Evolutionary conservation across 352 stramenopile species (phyloP), one percentile per base, ranked within the genome.

Genomic region (Globisporangium paddicum): DNA sequence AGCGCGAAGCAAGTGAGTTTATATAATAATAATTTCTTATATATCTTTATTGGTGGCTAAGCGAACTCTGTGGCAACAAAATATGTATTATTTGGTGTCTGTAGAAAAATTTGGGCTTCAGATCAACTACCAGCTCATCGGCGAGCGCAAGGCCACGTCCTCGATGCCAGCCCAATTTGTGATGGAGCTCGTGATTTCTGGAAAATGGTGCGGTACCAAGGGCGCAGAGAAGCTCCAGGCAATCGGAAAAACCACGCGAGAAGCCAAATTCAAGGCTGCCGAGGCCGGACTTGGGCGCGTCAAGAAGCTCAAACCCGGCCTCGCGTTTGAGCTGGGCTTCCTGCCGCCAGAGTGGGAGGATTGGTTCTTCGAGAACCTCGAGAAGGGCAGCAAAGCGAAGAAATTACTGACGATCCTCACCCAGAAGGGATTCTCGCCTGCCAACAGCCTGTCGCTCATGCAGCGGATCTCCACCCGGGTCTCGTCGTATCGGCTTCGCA

Each of bases 191-290:
- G 63, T 62, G 35, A 68, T 91, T 19, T 48, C 67, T 8, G 73
- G 77, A 18, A 84, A 87, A 64, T 84, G 71, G 41, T 84, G 78
- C 42, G 38, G 77, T 1, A 51, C 72, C 0, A 69, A 60, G 9
- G 67, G 72, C n/a, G 46, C 50, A 34, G 66, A 77, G 49, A 68
- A 44, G 25, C 62, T 90, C 2, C 70, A 79, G 58, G 67, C 66
- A 1, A 55, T 73, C 3, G 80, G 80, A 0, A 80, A 72, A 53
- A 83, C 73, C 3, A 87, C 78, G 1, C 77, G 77, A 55, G 80
- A 93, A 48, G 80, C 82, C 53, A 93, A 93, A 51, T 86, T 88
- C 65, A 79, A 79, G 49, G 80, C 68, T 38, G 82, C 80, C 1
- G 75, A 90, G 51, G 67, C 69, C 26, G 82, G 67, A 13, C 47